Base-by-base conservation (phyloP, 805 yeast genomes). In the Nakazawaea holstii region DNA sequence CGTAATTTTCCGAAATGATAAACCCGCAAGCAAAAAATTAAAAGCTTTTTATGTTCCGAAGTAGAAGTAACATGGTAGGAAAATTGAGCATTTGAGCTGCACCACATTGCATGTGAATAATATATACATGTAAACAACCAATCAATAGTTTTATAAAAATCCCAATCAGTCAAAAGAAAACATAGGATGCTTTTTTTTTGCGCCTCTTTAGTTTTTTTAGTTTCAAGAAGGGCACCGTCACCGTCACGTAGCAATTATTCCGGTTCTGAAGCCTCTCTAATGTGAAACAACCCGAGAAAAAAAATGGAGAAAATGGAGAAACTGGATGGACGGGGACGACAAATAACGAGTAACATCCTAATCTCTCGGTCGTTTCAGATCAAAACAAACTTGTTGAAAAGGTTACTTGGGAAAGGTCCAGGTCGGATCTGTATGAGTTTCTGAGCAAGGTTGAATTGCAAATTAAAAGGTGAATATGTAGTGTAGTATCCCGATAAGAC, bases 251-350 rank as follows among this genome's bases (percentile, higher is more conserved):
- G 35, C 35, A 41, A 26, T 41, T 41, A 15, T 41, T 41, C 44
- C 44, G 44, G 30, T 8, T 27, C 11, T 15, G n/a, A 33, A 20
- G 44, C 30, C 44, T 41, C 8, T 26, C 15, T 6, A 41, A 41
- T 41, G 44, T 41, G 44, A 31, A 41, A 13, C 44, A 7, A 20
- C 20, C 44, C 44, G 37, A 39, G 29, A 20, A 32, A 41, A 41
- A 31, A 41, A 32, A 30, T 41, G 44, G 44, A 41, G 44, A 32
- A 7, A 8, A 14, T 14, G 26, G 42, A 26, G 20, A 11, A 14
- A 27, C 26, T 20, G 41, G 32, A 17, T 37, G 5, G 4, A 20
- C 24, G 24, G 24, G 24, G 24, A 20, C 24, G 3, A 20, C 24
- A 20, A 20, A 20, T 5, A 3, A 20, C 5, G 24, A 20, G 3